These are phyloP conservation scores for Fusarium sp. DNA, from an alignment of 2,329 filamentous ascomycete species.

Conservation along the genomic window DNA sequence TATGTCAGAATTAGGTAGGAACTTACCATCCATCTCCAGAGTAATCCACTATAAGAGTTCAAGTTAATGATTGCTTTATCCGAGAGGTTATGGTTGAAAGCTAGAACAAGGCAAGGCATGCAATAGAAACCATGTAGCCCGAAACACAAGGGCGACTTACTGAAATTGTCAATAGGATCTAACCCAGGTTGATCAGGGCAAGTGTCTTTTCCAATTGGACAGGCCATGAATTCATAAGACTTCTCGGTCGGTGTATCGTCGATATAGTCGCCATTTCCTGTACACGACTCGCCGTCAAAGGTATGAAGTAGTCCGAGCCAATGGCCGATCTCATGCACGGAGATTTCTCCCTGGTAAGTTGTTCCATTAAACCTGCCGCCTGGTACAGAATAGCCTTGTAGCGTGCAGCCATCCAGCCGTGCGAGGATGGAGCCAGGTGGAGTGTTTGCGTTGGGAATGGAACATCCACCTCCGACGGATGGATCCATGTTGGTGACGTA, in stretches of 20 bases:
- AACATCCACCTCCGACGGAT: background rate
- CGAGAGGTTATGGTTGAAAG: background rate
- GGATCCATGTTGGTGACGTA: conserved; percentile 4
- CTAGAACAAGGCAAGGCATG: background rate
- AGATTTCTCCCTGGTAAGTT: background rate
- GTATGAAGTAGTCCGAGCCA: background rate
- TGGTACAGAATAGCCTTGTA: background rate
- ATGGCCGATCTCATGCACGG: background rate
- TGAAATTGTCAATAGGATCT: background rate
- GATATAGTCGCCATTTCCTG: background rate
- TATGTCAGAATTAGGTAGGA: background rate
- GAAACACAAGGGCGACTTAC: background rate
- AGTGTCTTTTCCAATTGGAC: background rate
- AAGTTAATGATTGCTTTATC: background rate
- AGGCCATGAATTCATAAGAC: background rate
- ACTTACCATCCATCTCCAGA: background rate
- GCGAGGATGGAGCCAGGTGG: background rate
- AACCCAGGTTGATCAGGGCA: background rate
- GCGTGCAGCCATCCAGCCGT: background rate
- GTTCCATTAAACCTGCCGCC: background rate
- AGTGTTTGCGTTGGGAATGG: background rate
- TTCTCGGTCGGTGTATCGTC: background rate
- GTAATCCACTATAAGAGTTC: background rate
- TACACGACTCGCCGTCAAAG: background rate
- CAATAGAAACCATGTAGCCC: background rate